These are phyloP conservation scores for Aspergillus jensenii DNA, from an alignment of 2,329 filamentous ascomycete species.

Conservation along the genomic window DNA sequence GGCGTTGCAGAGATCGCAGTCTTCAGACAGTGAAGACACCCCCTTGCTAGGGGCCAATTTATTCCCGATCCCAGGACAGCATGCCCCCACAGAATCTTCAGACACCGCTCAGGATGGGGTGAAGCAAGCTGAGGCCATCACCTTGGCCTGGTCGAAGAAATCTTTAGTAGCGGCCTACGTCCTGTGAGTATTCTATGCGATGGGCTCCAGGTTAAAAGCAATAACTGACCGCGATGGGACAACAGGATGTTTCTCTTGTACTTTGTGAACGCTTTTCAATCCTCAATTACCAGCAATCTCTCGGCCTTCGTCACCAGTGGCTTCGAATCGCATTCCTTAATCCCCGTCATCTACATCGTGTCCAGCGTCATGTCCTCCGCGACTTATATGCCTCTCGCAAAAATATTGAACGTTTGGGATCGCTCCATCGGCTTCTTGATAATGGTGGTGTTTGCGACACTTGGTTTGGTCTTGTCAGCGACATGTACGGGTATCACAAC, in stretches of 20 bases:
- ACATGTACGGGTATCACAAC: conserved; percentile 59
- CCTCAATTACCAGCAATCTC: conserved; percentile 41
- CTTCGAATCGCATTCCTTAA: conserved; percentile 55
- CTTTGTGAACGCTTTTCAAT: conserved; percentile 45
- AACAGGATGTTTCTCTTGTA: conserved; percentile 45
- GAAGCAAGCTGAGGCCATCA: conserved; percentile 45
- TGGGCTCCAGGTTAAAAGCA: background rate
- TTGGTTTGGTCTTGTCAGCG: conserved; percentile 62
- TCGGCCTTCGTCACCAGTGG: conserved; percentile 53
- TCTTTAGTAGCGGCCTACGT: conserved; percentile 40
- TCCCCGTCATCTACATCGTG: conserved; percentile 56
- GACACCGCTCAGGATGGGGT: conserved; percentile 36
- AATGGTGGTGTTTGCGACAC: conserved; percentile 47
- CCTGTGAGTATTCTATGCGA: conserved; percentile 31
- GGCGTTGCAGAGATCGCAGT: background rate
- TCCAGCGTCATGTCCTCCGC: conserved; percentile 57
- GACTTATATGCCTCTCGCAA: conserved; percentile 60
- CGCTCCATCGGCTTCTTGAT: conserved; percentile 58
- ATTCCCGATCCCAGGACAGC: conserved; percentile 4
- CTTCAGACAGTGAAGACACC: background rate
- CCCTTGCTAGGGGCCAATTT: background rate
- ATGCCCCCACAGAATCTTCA: background rate
- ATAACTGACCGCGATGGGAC: background rate
- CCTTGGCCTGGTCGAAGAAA: conserved; percentile 45
- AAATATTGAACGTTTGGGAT: conserved; percentile 63